Percentiles rank a stretch among this genome's conserved stretches.
Conservation (phyloP, 192 early-diverging fungal species). For the Coemansia sp. region DNA sequence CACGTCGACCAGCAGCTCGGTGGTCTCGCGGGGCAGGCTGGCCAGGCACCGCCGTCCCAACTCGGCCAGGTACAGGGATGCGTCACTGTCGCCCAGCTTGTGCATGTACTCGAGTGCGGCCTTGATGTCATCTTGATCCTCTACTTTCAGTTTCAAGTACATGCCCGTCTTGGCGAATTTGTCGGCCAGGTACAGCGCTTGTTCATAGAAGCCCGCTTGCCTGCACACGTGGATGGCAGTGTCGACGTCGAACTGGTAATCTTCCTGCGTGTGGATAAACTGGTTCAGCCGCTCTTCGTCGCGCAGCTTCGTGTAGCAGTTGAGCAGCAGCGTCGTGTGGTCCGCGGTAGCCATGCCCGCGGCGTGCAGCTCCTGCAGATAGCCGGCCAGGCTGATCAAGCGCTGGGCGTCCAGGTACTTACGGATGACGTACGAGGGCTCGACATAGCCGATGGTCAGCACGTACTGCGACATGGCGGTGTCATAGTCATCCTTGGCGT, state of each 20-base stretch:
- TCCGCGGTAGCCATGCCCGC: constrained; percentile 85
- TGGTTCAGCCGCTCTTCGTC: constrained; percentile 81
- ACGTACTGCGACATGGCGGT: constrained; percentile 91
- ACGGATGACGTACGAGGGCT: constrained; percentile 95
- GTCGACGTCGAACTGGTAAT: constrained; percentile 89
- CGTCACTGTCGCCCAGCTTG: constrained; percentile 36
- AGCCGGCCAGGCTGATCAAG: constrained; percentile 84
- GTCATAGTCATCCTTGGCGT: constrained; percentile 85
- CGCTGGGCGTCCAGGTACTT: constrained; percentile 96
- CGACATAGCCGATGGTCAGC: constrained; percentile 86
- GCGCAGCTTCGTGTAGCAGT: constrained; percentile 96
- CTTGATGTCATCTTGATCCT: constrained; percentile 80
- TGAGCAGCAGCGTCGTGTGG: constrained; percentile 94
- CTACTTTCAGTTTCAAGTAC: constrained; percentile 88
- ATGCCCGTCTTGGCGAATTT: constrained; percentile 79
- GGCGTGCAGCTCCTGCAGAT: constrained; percentile 88
- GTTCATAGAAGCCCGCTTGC: constrained; percentile 85
- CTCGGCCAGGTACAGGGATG: constrained; percentile 37
- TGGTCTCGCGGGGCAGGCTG: constrained; percentile 44
- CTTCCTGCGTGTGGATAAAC: constrained; percentile 80
- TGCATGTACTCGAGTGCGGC: constrained; percentile 78
- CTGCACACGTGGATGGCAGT: constrained; percentile 93
- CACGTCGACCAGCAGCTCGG: constrained; percentile 45
- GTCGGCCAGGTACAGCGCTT: constrained; percentile 89
- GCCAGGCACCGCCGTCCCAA: constrained; percentile 47